A percentile compares a stretch with the other conserved stretches of the same genome.
Conservation (phyloP, 2,329 filamentous ascomycete genomes). For the Ascochyta viciae-villosae region DNA sequence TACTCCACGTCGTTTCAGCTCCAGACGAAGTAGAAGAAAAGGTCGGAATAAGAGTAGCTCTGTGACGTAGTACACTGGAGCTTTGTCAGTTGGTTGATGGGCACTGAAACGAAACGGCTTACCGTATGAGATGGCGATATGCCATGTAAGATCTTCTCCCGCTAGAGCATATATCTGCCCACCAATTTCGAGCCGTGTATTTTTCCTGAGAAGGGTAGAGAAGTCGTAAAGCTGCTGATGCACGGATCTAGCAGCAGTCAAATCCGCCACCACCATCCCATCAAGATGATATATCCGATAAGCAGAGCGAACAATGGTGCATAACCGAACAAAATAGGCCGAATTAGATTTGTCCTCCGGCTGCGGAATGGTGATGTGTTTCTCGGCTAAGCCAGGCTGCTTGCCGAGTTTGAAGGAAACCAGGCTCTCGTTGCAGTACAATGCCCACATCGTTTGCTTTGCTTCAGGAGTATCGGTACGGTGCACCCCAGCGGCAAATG, state of each 20-base stretch:
- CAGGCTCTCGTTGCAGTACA: constrained; percentile 13
- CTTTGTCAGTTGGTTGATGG: neutral
- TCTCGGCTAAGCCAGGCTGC: neutral
- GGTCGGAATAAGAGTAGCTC: constrained; percentile 10
- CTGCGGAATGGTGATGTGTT: neutral
- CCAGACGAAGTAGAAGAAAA: constrained; percentile 4
- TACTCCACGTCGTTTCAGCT: constrained; percentile 9
- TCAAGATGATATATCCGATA: constrained; percentile 9
- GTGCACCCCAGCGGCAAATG: constrained; percentile 15
- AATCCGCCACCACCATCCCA: neutral
- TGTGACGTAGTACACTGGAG: constrained; percentile 4
- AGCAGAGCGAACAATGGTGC: constrained; percentile 11
- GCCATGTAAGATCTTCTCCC: constrained; percentile 12
- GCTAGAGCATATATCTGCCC: constrained; percentile 6
- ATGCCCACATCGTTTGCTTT: constrained; percentile 10
- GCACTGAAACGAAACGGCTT: neutral
- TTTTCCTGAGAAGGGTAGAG: neutral
- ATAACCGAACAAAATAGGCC: constrained; percentile 7
- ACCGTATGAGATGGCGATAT: constrained; percentile 14
- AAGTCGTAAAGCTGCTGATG: constrained; percentile 1
- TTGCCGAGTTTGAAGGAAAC: constrained; percentile 9
- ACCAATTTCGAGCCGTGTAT: constrained; percentile 1
- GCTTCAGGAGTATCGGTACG: neutral
- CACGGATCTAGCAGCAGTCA: constrained; percentile 1
- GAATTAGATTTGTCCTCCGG: neutral